Evolutionary conservation across 2,329 filamentous ascomycete species (phyloP).

Genomic region (Colletotrichum cereale): DNA sequence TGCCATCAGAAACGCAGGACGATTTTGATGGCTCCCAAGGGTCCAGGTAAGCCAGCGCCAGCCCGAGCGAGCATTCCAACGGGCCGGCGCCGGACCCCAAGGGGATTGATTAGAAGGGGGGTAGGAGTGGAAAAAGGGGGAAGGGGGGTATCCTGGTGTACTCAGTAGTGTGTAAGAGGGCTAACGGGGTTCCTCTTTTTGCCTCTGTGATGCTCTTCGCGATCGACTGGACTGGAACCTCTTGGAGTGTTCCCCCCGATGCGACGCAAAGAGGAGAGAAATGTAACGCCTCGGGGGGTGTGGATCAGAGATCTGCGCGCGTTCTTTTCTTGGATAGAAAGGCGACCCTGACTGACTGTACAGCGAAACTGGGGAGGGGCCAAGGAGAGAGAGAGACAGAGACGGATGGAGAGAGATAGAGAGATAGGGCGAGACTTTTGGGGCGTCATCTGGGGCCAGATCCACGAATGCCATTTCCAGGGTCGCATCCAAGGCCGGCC

Average conservation of each 20-base stretch:
- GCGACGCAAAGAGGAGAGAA: neutral
- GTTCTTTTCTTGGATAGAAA: conserved; percentile 30
- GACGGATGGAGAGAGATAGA: neutral
- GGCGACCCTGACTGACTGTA: neutral
- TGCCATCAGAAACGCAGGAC: conserved; percentile 12
- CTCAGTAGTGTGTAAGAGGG: neutral
- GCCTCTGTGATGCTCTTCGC: neutral
- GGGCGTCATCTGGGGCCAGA: too few species aligned
- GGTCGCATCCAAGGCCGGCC: conserved; percentile 7
- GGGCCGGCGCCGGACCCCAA: conserved; percentile 1
- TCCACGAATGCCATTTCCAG: neutral
- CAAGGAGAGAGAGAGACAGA: neutral
- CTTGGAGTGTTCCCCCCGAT: neutral
- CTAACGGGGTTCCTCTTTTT: too few species aligned
- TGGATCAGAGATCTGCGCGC: conserved; percentile 15
- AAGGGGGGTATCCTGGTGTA: too few species aligned
- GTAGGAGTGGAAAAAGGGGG: neutral
- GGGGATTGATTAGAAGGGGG: neutral
- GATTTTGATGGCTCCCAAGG: conserved; percentile 20
- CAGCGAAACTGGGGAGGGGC: neutral
- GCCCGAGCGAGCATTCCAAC: conserved; percentile 5
- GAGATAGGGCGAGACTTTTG: neutral
- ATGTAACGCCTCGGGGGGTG: neutral
- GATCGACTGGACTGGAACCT: neutral
- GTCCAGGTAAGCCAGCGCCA: conserved; percentile 10